These are phyloP conservation scores for Heritiera fomes DNA, from an alignment of 345 rosid genomes.

Conservation along the genomic window DNA sequence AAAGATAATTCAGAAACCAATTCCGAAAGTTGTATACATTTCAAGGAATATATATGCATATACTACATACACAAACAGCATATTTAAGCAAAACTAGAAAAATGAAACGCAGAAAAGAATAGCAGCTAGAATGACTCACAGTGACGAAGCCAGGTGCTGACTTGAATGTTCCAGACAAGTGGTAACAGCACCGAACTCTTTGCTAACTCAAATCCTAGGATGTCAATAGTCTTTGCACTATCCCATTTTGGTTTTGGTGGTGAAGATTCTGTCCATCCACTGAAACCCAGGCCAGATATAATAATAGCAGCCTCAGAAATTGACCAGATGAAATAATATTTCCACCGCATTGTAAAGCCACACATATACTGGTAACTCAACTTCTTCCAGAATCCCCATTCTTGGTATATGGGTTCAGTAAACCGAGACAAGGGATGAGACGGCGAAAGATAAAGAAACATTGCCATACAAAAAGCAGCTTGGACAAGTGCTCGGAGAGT, in stretches of 20 bases:
- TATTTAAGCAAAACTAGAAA: not conserved
- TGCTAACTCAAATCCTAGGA: slow-evolving; percentile 80
- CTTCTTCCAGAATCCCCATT: slow-evolving; percentile 89
- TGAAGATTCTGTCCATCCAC: slow-evolving; percentile 85
- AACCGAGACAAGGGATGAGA: slow-evolving; percentile 64
- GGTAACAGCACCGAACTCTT: slow-evolving; percentile 84
- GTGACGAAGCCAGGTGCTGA: slow-evolving; percentile 96
- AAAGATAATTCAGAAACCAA: not conserved
- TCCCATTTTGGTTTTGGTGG: slow-evolving; percentile 86
- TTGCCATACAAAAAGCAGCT: slow-evolving; percentile 80
- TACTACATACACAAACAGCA: not conserved
- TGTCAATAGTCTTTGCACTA: slow-evolving; percentile 80
- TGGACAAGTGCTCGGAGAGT: slow-evolving; percentile 70
- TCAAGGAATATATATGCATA: not conserved
- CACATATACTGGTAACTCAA: slow-evolving; percentile 82
- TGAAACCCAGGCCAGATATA: slow-evolving; percentile 89
- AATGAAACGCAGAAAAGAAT: not conserved
- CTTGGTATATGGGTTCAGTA: slow-evolving; percentile 68
- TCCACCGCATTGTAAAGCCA: slow-evolving; percentile 90
- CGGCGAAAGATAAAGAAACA: slow-evolving; percentile 75
- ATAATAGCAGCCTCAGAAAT: slow-evolving; percentile 88
- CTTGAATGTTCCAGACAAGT: slow-evolving; percentile 95
- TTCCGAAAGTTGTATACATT: not conserved
- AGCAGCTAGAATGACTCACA: slow-evolving; percentile 54
- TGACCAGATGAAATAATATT: slow-evolving; percentile 98